Evolutionary conservation across 371 early-diverging fungal species (phyloP).

Genomic region (Mucor piriformis): DNA sequence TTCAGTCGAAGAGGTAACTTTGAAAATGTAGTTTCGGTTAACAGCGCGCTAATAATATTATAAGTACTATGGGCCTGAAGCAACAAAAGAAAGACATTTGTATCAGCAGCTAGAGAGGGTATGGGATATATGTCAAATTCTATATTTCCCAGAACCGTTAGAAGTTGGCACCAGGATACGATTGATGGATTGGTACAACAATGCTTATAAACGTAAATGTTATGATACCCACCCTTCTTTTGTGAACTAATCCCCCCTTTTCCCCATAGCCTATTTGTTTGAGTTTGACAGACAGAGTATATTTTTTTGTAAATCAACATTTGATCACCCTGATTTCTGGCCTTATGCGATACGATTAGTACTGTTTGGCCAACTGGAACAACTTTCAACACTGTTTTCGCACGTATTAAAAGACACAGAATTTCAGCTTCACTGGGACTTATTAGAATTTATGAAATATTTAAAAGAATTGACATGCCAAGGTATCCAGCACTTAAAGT

Average conservation of each 20-base stretch:
- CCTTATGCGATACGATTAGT: conserved; percentile 11
- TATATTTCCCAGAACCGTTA: conserved; percentile 3
- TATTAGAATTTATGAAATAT: background rate
- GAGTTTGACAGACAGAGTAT: conserved; percentile 8
- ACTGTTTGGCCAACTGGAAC: conserved; percentile 7
- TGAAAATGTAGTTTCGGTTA: too few species aligned
- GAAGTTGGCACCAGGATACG: background rate
- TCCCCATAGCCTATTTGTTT: conserved; percentile 4
- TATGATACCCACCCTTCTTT: background rate
- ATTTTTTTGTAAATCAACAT: background rate
- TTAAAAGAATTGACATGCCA: background rate
- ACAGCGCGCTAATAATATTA: background rate
- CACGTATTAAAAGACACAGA: conserved; percentile 1
- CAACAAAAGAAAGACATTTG: conserved; percentile 5
- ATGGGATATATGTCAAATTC: conserved; percentile 9
- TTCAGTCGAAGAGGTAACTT: conserved; percentile 13
- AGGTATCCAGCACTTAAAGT: background rate
- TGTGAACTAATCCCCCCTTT: background rate
- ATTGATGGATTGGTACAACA: conserved; percentile 18
- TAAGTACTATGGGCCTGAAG: conserved; percentile 1
- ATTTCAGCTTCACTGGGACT: background rate
- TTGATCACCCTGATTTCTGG: conserved; percentile 19
- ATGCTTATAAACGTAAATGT: conserved; percentile 12
- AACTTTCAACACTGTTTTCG: background rate
- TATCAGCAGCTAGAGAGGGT: conserved; percentile 1